Percentiles rank a stretch among this genome's conserved stretches.
Conservation (phyloP, 768 basidiomycete species). For the Tulasnella sp. region DNA sequence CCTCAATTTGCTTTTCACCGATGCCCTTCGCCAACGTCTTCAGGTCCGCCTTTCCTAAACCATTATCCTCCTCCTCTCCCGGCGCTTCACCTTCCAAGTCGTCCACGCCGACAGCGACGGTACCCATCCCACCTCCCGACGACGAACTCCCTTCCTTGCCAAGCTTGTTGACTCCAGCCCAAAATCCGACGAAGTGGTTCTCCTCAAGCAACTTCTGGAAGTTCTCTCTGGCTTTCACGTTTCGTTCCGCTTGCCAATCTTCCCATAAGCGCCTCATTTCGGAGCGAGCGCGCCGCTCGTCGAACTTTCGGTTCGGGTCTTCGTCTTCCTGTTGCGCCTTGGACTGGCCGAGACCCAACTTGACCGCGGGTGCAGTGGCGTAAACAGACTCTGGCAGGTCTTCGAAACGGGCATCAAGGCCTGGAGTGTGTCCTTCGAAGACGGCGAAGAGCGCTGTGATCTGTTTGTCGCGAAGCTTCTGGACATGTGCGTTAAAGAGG, state of each 20-base stretch:
- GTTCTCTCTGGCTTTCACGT: conserved; percentile 54
- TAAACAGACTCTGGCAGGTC: conserved; percentile 30
- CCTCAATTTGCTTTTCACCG: conserved; percentile 77
- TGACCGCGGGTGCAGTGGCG: conserved; percentile 19
- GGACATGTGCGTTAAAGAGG: conserved; percentile 72
- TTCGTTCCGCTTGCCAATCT: conserved; percentile 71
- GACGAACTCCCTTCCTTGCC: conserved; percentile 59
- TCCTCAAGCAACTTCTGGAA: conserved; percentile 87
- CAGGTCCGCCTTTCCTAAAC: conserved; percentile 81
- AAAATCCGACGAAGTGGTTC: conserved; percentile 93
- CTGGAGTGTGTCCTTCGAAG: conserved; percentile 64
- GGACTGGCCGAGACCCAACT: conserved; percentile 21
- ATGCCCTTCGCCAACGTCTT: conserved; percentile 80
- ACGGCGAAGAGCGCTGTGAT: conserved; percentile 59
- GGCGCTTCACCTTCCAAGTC: conserved; percentile 35
- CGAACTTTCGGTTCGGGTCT: conserved; percentile 39
- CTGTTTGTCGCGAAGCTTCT: conserved; percentile 66
- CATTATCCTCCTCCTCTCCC: conserved; percentile 45
- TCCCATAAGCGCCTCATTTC: conserved; percentile 51
- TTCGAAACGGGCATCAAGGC: conserved; percentile 61
- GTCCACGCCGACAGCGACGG: conserved; percentile 38
- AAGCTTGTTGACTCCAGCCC: conserved; percentile 86
- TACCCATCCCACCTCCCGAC: conserved; percentile 40
- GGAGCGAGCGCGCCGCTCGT: conserved; percentile 36
- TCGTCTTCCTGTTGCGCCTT: background rate